A percentile compares a stretch with the other conserved stretches of the same genome.
Conservation (phyloP, 352 stramenopile genomes). For the Phytophthora boehmeriae region DNA sequence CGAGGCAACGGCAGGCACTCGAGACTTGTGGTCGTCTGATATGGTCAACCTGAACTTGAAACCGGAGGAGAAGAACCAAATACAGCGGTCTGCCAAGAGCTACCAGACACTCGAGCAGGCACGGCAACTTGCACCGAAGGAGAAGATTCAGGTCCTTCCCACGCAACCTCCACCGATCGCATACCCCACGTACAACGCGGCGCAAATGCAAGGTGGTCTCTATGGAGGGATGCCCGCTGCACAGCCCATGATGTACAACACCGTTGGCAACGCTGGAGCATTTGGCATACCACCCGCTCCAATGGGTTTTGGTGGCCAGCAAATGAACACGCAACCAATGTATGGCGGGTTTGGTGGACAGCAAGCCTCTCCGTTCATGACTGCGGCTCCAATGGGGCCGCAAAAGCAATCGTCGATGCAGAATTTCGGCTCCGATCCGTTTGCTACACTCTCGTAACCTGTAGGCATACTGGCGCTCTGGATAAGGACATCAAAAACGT, state of each 20-base stretch:
- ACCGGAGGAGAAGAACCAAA: constrained; percentile 51
- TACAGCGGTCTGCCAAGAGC: constrained; percentile 48
- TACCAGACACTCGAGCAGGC: constrained; percentile 82
- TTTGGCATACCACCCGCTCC: constrained; percentile 30
- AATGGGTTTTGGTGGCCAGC: constrained; percentile 24
- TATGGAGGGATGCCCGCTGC: constrained; percentile 36
- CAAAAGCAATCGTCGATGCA: constrained; percentile 31
- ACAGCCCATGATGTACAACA: constrained; percentile 47
- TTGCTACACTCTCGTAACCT: constrained; percentile 64
- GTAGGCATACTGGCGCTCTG: neutral
- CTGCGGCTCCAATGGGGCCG: constrained; percentile 23
- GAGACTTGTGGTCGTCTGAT: constrained; percentile 72
- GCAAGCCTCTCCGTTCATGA: constrained; percentile 52
- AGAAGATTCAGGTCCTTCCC: constrained; percentile 69
- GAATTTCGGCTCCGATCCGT: constrained; percentile 51
- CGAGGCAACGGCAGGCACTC: constrained; percentile 24
- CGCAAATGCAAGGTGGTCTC: constrained; percentile 19
- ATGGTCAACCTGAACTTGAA: constrained; percentile 85
- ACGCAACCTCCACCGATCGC: constrained; percentile 32
- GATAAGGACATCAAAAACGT: constrained; percentile 7
- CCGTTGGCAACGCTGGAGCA: constrained; percentile 20
- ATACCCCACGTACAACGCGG: constrained; percentile 32
- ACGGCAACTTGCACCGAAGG: constrained; percentile 56
- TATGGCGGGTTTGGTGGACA: constrained; percentile 30
- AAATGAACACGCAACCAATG: constrained; percentile 17